These are phyloP conservation scores for Flaveria robusta DNA, from an alignment of 129 eudicot genomes.

Conservation along the genomic window DNA sequence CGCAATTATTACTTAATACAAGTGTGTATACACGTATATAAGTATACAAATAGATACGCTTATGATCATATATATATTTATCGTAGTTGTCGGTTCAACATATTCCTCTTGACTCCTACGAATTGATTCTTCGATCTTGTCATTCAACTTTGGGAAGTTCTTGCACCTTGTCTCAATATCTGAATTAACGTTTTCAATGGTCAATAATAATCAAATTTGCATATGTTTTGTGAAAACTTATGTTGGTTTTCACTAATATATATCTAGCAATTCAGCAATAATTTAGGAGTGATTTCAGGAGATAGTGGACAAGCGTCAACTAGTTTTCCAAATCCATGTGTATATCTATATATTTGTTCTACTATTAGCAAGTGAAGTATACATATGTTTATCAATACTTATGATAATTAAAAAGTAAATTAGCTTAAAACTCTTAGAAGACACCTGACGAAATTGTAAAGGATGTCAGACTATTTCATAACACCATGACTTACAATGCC, in stretches of 20 bases:
- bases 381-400: too few species aligned
- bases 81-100: conserved; percentile 4
- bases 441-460: too few species aligned
- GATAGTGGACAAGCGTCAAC: too few species aligned
- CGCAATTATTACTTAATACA: neutral
- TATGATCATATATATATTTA: neutral
- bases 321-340: too few species aligned
- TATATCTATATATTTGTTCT: too few species aligned
- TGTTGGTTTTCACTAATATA: too few species aligned
- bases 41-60: neutral
- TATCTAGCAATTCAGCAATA: too few species aligned
- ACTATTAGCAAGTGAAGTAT: too few species aligned
- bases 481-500: too few species aligned
- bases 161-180: conserved; percentile 31
- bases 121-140: conserved; percentile 6
- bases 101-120: conserved; percentile 21
- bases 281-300: too few species aligned
- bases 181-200: conserved; percentile 13
- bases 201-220: neutral
- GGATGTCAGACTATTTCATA: neutral
- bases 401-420: too few species aligned
- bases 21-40: neutral
- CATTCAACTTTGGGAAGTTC: conserved; percentile 5
- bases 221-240: neutral
- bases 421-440: too few species aligned